Evolutionary conservation across 768 basidiomycete species (phyloP).

Genomic region (Polyporus arcularius): DNA sequence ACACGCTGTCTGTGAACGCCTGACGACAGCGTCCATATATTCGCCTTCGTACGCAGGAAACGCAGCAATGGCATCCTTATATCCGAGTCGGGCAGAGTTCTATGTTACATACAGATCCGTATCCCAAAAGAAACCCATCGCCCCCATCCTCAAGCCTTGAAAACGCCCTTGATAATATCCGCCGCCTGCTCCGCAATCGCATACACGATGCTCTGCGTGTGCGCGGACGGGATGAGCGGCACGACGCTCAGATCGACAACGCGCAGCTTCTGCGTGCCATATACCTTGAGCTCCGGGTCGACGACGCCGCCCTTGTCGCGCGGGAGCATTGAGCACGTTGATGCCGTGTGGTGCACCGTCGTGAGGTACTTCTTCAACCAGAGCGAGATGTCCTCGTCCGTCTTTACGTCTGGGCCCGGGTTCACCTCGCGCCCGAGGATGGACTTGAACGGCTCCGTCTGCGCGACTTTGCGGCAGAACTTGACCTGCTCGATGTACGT

Average conservation of each 20-base stretch:
- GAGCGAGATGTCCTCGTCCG: conserved; percentile 26
- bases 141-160: too few species aligned
- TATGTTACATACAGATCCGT: too few species aligned
- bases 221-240: conserved; percentile 41
- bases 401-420: conserved; percentile 27
- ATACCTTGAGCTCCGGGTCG: conserved; percentile 33
- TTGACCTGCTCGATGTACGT: conserved; percentile 26
- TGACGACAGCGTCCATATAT: too few species aligned
- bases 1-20: too few species aligned
- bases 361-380: neutral
- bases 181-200: conserved; percentile 30
- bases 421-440: conserved; percentile 26
- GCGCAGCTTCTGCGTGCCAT: conserved; percentile 43
- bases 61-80: too few species aligned
- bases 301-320: conserved; percentile 38
- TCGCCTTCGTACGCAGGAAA: too few species aligned
- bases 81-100: too few species aligned
- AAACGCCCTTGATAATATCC: conserved; percentile 29
- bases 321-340: conserved; percentile 42
- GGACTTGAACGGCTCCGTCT: conserved; percentile 22
- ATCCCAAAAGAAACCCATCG: too few species aligned
- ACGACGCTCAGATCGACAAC: conserved; percentile 45
- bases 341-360: conserved; percentile 30
- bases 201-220: conserved; percentile 34
- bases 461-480: conserved; percentile 23